A percentile compares a stretch with the other conserved stretches of the same genome.
phyloP scores from a whole-genome alignment of 805 yeast species.

The Cyberlindnera mycetangii region DNA sequence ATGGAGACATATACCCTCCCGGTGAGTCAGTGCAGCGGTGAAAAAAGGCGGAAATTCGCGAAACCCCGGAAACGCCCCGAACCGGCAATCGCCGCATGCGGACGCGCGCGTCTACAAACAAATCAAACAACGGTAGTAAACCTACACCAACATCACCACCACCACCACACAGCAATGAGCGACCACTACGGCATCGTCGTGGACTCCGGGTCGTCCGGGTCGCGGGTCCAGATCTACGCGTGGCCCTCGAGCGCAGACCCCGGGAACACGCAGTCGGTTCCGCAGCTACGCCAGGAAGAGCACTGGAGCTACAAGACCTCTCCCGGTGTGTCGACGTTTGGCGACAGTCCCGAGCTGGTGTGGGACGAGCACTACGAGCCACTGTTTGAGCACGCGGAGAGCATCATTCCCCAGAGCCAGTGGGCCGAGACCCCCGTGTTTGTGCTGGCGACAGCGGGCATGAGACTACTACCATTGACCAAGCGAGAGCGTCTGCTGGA shows the following conservation, averaged over 20 bases:
- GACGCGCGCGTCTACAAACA: neutral
- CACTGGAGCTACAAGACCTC: conserved; percentile 69
- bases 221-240: conserved; percentile 76
- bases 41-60: neutral
- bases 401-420: conserved; percentile 60
- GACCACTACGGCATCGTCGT: conserved; percentile 77
- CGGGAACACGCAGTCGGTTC: conserved; percentile 52
- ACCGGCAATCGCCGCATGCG: neutral
- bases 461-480: conserved; percentile 67
- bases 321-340: conserved; percentile 83
- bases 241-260: conserved; percentile 51
- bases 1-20: neutral
- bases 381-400: conserved; percentile 65
- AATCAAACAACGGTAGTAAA: too few relatives aligned
- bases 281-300: conserved; percentile 58
- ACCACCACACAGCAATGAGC: conserved; percentile 13
- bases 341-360: conserved; percentile 47
- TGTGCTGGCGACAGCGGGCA: conserved; percentile 95
- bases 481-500: conserved; percentile 52
- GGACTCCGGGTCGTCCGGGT: conserved; percentile 96
- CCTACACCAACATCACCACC: too few relatives aligned
- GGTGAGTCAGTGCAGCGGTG: neutral
- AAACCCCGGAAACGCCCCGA: too few relatives aligned
- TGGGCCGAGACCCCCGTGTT: conserved; percentile 76
- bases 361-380: conserved; percentile 71